phyloP scores from a whole-genome alignment of 805 yeast species.

The Allodekkera sacchari region DNA sequence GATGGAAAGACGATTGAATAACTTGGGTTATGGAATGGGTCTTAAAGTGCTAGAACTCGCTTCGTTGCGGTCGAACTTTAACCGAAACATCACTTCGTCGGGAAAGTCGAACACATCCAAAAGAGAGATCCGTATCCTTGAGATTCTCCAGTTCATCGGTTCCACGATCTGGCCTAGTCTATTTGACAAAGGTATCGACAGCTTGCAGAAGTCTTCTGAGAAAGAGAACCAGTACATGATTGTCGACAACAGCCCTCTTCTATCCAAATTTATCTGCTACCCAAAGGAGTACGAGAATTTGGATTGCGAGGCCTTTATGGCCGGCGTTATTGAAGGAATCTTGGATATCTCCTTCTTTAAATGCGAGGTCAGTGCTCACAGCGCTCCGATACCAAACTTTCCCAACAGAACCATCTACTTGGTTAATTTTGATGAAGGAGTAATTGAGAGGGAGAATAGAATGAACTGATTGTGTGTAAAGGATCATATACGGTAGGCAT shows the following conservation, averaged over 20 bases:
- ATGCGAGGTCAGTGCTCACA: constrained; percentile 77
- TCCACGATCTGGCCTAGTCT: constrained; percentile 64
- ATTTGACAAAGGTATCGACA: constrained; percentile 65
- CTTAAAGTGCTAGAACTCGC: constrained; percentile 60
- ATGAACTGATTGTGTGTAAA: too few species aligned
- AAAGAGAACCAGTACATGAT: constrained; percentile 70
- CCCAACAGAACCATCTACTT: constrained; percentile 71
- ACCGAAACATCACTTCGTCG: constrained; percentile 27
- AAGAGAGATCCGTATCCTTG: constrained; percentile 61
- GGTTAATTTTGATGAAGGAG: constrained; percentile 56
- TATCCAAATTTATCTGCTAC: constrained; percentile 64
- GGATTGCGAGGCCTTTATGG: constrained; percentile 76
- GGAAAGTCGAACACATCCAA: constrained; percentile 61
- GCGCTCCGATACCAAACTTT: constrained; percentile 48
- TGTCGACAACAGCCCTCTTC: constrained; percentile 63
- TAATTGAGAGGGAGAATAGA: constrained; percentile 43
- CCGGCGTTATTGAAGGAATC: constrained; percentile 80
- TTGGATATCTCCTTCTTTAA: constrained; percentile 65
- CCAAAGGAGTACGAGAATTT: constrained; percentile 74
- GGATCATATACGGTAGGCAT: too few species aligned
- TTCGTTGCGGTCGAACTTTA: constrained; percentile 56
- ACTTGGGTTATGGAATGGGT: constrained; percentile 74
- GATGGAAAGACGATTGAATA: constrained; percentile 49
- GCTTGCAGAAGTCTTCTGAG: constrained; percentile 35
- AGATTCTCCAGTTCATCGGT: constrained; percentile 69